Percentiles rank a stretch among this genome's conserved stretches.
These are phyloP conservation scores for Lasiosphaeria miniovina DNA, from an alignment of 495 filamentous ascomycete species.

Conservation along the genomic window DNA sequence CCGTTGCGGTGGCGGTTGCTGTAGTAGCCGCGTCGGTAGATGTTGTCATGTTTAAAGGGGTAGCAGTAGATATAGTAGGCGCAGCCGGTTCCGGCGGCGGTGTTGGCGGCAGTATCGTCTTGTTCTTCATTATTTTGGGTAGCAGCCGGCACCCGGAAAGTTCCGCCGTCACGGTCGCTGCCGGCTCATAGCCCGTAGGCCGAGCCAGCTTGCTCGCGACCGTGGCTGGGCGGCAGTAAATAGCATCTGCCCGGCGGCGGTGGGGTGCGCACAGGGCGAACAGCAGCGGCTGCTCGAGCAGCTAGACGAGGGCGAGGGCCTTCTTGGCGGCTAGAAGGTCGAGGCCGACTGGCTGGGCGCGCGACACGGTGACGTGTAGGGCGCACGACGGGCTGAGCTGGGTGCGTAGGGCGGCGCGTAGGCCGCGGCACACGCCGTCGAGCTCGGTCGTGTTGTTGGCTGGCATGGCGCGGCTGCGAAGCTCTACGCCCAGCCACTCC, in stretches of 20 bases:
- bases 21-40: too few relatives aligned
- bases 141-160: too few relatives aligned
- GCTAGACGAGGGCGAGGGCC: neutral
- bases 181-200: neutral
- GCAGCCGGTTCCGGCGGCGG: too few relatives aligned
- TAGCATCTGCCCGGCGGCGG: neutral
- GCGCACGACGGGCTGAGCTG: neutral
- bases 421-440: neutral
- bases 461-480: neutral
- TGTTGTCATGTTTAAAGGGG: too few relatives aligned
- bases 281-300: neutral
- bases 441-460: neutral
- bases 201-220: too few relatives aligned
- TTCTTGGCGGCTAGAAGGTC: neutral
- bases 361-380: conserved; percentile 1
- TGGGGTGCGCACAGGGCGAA: neutral
- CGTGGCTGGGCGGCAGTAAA: neutral
- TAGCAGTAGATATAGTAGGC: too few relatives aligned
- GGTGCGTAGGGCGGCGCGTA: neutral
- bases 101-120: too few relatives aligned
- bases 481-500: neutral
- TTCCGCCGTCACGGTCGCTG: neutral
- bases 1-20: too few relatives aligned
- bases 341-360: neutral
- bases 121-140: too few relatives aligned